These are phyloP conservation scores for Wickerhamiella infanticola DNA, from an alignment of 1,139 yeast species.

Conservation along the genomic window DNA sequence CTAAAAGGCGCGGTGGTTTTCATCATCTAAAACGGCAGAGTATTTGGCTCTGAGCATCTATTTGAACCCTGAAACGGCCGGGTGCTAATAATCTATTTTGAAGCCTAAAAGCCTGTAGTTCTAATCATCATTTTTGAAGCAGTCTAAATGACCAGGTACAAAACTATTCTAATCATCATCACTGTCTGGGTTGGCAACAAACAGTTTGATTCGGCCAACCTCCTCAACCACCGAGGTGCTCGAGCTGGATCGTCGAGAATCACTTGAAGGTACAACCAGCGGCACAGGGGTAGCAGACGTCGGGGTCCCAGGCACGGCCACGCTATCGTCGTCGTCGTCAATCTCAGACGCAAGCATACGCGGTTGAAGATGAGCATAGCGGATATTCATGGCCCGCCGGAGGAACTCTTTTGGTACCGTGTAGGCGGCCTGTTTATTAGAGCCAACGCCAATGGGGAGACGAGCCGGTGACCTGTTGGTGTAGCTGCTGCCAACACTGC, in stretches of 20 bases:
- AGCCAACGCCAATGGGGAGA: slow-evolving; percentile 49
- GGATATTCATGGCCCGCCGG: slow-evolving; percentile 36
- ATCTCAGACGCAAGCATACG: slow-evolving; percentile 64
- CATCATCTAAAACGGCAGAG: too few species aligned
- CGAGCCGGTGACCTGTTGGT: slow-evolving; percentile 42
- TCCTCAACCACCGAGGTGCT: slow-evolving; percentile 25
- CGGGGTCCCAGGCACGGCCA: slow-evolving; percentile 2
- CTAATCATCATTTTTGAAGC: too few species aligned
- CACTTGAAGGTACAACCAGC: background rate
- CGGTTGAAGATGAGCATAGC: slow-evolving; percentile 64
- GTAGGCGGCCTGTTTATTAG: slow-evolving; percentile 22
- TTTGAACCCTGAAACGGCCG: too few species aligned
- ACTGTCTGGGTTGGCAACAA: slow-evolving; percentile 57
- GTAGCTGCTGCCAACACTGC: slow-evolving; percentile 36
- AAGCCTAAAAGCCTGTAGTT: too few species aligned
- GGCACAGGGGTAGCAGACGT: background rate
- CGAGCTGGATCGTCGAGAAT: background rate
- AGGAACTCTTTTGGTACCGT: slow-evolving; percentile 19
- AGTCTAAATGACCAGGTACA: background rate
- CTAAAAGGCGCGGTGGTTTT: too few species aligned
- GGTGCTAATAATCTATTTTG: too few species aligned
- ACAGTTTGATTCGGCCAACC: slow-evolving; percentile 31
- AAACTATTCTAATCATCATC: background rate
- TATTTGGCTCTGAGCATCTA: too few species aligned
- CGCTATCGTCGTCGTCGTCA: slow-evolving; percentile 40